These are phyloP conservation scores for Aspergillus hiratsukae DNA, from an alignment of 2,329 filamentous ascomycete genomes.

Conservation along the genomic window DNA sequence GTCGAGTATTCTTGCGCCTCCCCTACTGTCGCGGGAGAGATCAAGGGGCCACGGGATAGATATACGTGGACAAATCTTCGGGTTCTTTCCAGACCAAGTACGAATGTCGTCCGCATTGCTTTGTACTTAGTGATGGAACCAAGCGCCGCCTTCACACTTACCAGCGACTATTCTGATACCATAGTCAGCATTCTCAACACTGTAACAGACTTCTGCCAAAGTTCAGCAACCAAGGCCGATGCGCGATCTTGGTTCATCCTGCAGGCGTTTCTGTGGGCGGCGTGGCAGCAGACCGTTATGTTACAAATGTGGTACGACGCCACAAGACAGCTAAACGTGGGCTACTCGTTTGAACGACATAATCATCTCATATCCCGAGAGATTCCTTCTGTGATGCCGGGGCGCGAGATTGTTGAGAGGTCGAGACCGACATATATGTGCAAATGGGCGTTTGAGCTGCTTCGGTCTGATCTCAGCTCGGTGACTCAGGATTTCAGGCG, in stretches of 20 bases:
- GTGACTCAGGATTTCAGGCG: slow-evolving; percentile 14
- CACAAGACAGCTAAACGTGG: neutral
- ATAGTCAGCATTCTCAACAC: slow-evolving; percentile 7
- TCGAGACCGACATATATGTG: slow-evolving; percentile 12
- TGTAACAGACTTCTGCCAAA: neutral
- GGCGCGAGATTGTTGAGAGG: neutral
- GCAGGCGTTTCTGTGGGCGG: slow-evolving; percentile 6
- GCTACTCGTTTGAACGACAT: neutral
- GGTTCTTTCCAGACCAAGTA: slow-evolving; percentile 6
- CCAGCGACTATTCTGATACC: slow-evolving; percentile 2
- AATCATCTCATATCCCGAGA: neutral
- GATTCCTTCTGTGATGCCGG: slow-evolving; percentile 1
- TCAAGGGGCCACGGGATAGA: neutral
- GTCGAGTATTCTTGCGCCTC: neutral
- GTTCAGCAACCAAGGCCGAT: neutral
- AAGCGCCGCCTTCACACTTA: neutral
- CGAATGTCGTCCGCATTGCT: slow-evolving; percentile 6
- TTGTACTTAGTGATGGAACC: slow-evolving; percentile 6
- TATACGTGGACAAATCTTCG: slow-evolving; percentile 4
- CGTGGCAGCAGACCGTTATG: slow-evolving; percentile 6
- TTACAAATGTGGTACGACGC: slow-evolving; percentile 5
- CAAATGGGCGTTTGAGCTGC: slow-evolving; percentile 19
- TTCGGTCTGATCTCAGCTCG: slow-evolving; percentile 9
- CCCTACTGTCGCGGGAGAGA: too few relatives aligned
- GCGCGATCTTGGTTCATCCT: slow-evolving; percentile 5